phyloP scores from a whole-genome alignment of 768 basidiomycete species.

The Trametes elegans region DNA sequence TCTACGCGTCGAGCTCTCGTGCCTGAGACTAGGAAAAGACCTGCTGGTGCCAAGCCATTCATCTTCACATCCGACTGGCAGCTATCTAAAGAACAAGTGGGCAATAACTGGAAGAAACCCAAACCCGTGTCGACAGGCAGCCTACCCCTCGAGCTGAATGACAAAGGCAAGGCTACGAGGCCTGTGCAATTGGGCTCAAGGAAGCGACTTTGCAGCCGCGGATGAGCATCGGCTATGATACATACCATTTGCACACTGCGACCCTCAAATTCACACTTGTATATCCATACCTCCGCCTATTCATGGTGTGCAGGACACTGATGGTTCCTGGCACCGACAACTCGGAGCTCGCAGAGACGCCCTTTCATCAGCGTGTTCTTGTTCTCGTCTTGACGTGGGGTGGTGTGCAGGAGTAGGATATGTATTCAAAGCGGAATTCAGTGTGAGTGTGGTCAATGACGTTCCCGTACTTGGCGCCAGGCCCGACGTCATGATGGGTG shows the following conservation, averaged over 20 bases:
- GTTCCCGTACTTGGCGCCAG: no score
- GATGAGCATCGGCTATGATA: background rate
- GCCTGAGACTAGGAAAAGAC: background rate
- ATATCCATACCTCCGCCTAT: no score
- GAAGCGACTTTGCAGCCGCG: background rate
- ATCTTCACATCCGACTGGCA: conserved; percentile 1
- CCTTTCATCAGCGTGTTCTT: no score
- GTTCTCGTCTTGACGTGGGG: no score
- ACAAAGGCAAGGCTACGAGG: background rate
- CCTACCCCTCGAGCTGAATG: background rate
- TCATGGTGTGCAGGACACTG: no score
- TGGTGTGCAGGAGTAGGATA: no score
- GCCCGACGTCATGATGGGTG: no score
- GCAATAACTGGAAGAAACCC: background rate
- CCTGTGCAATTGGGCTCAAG: conserved; percentile 2
- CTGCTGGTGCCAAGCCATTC: background rate
- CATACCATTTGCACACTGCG: background rate
- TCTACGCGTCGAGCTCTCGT: background rate
- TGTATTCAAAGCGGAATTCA: no score
- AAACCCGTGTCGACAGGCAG: background rate
- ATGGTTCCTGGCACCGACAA: no score
- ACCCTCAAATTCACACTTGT: background rate
- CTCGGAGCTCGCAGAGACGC: no score
- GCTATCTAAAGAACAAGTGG: background rate
- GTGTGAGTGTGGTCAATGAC: no score